Evolutionary conservation across 176 grass and related monocot species (phyloP).

Genomic region (Oropetium thomaeum): DNA sequence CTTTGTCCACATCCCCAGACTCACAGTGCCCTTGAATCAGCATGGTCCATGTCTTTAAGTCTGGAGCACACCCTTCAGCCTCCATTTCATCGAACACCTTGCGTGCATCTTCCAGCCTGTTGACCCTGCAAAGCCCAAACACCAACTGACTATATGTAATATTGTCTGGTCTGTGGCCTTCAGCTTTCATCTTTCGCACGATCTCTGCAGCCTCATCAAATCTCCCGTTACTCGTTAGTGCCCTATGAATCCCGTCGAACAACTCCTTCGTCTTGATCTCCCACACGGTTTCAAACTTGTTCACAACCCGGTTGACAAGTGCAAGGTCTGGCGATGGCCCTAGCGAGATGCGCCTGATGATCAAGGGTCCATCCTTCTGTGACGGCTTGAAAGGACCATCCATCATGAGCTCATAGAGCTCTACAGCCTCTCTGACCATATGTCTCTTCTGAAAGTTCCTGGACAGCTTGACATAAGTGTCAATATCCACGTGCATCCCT

Average conservation of each 20-base stretch:
- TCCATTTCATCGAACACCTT: slow-evolving; percentile 73
- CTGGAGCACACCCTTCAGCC: slow-evolving; percentile 42
- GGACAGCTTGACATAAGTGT: slow-evolving; percentile 80
- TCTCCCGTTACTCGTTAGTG: slow-evolving; percentile 58
- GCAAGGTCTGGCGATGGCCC: slow-evolving; percentile 48
- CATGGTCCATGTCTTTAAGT: slow-evolving; percentile 95
- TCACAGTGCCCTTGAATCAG: slow-evolving; percentile 76
- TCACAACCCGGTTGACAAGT: slow-evolving; percentile 65
- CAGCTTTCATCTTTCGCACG: slow-evolving; percentile 51
- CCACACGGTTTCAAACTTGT: slow-evolving; percentile 57
- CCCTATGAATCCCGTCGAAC: slow-evolving; percentile 77
- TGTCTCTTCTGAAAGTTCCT: slow-evolving; percentile 66
- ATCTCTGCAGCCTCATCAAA: slow-evolving; percentile 65
- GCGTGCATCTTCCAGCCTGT: slow-evolving; percentile 61
- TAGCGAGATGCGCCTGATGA: slow-evolving; percentile 70
- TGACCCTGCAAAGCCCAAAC: slow-evolving; percentile 74
- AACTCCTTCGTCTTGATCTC: slow-evolving; percentile 59
- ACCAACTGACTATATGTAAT: slow-evolving; percentile 83
- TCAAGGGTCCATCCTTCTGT: slow-evolving; percentile 51
- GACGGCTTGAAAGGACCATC: slow-evolving; percentile 80
- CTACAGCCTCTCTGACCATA: slow-evolving; percentile 61
- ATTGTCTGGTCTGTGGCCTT: slow-evolving; percentile 76
- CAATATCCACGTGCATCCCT: slow-evolving; percentile 66
- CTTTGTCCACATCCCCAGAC: slow-evolving; percentile 55
- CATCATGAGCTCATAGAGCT: slow-evolving; percentile 94